Base-by-base conservation (phyloP, 1,284 basidiomycete species). In the Pisolithus thermaeus region DNA sequence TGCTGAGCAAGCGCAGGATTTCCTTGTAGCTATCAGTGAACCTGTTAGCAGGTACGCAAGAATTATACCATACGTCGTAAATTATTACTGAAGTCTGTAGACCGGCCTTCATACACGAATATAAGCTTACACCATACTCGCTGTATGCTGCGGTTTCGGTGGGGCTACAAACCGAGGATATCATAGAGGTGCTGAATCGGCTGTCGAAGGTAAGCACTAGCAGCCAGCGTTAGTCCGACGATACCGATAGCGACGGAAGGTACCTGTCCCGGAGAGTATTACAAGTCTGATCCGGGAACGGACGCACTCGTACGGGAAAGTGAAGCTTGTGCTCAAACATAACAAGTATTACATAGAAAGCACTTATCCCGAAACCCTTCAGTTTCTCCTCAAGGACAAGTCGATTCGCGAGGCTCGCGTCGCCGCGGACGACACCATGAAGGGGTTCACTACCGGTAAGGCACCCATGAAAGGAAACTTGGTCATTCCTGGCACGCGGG, bases 121-220 rank as follows among this genome's bases (percentile, higher is more conserved):
- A 98, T 80, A 94, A 97, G 72, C 84, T 99, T 63, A 98, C 96
- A 47, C 89, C 95, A 44, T 97, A 98, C 70, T 97, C 95, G 23
- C 78, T 99, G 27, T 98, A 99, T 70, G 97, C 97, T 49, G 97
- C 97, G 51, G 96, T 99, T 56, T 98, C 95, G 14, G 97, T 99
- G 53, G 97, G 97, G 22, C 75, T 99, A 36, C 92, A 98, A 68
- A 99, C 97, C 3, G 88, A 96, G 64, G 95, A 99, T 68, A 99
- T 99, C 62, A 97, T 99, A 69, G 93, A 95, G 77, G 97, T 94
- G 18, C 74, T 95, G 55, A 91, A 91, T 59, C 84, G 92, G 47
- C 70, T 94, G 48, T 93, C 90, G 9, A 94, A 94, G 79, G 87
- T 86, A 63, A 61, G 72, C 65, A 32, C 36, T 39, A 7, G 8